Percentiles rank a stretch among this genome's conserved stretches.
Conservation (phyloP, 2,329 filamentous ascomycete genomes). For the Parafenestella ontariensis region DNA sequence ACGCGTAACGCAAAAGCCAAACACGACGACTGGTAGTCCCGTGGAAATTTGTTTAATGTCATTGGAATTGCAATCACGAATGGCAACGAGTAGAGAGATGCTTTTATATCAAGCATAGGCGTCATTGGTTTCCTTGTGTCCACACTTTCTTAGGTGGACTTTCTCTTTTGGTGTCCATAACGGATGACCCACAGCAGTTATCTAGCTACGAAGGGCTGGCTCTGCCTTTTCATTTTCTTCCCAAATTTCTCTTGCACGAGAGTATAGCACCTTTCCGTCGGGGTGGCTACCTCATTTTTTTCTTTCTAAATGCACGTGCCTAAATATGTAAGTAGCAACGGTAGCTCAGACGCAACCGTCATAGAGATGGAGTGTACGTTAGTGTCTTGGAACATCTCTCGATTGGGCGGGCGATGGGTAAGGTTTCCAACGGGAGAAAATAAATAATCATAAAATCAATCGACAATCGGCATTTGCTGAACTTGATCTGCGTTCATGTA, state of each 20-base stretch:
- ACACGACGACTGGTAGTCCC: neutral
- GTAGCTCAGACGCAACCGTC: neutral
- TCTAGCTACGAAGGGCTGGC: too few species aligned
- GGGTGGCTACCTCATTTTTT: neutral
- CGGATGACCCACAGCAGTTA: neutral
- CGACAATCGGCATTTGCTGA: neutral
- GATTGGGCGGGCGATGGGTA: neutral
- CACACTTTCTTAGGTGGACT: neutral
- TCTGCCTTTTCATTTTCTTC: neutral
- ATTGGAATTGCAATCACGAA: neutral
- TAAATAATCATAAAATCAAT: neutral
- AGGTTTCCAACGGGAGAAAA: neutral
- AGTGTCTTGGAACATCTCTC: neutral
- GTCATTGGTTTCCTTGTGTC: neutral
- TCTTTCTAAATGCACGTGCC: neutral
- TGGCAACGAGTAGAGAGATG: neutral
- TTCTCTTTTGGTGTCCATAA: neutral
- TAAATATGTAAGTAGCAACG: neutral
- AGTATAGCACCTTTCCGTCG: neutral
- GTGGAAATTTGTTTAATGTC: neutral
- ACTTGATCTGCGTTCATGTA: neutral
- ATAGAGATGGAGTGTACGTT: neutral
- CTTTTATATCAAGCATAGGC: constrained; percentile 1
- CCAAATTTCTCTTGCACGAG: neutral
- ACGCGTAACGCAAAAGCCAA: neutral